These are phyloP conservation scores for Crithidia expoeki DNA, from an alignment of 208 protist species.

Conservation along the genomic window DNA sequence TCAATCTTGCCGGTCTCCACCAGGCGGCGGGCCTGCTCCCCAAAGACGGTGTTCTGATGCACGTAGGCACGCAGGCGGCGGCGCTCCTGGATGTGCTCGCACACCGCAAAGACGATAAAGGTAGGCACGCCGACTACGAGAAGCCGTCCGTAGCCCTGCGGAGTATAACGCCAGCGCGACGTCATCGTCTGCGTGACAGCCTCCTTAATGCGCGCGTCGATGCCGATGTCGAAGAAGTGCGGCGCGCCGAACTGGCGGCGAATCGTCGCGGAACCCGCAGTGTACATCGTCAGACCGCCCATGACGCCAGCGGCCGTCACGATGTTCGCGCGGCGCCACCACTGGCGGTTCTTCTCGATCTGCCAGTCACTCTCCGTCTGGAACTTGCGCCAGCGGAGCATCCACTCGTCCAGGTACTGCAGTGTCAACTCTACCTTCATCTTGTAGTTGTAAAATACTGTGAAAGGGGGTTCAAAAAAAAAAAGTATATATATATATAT, in stretches of 20 bases:
- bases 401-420: constrained; percentile 92
- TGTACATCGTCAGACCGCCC: constrained; percentile 65
- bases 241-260: constrained; percentile 80
- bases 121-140: constrained; percentile 76
- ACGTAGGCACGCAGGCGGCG: constrained; percentile 75
- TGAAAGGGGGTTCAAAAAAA: background rate
- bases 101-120: constrained; percentile 62
- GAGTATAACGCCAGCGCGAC: constrained; percentile 82
- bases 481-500: constrained; percentile 4
- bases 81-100: constrained; percentile 81
- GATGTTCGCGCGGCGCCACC: constrained; percentile 78
- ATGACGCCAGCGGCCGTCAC: constrained; percentile 48
- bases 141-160: constrained; percentile 83
- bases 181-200: constrained; percentile 58
- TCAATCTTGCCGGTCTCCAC: constrained; percentile 81
- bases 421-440: constrained; percentile 89
- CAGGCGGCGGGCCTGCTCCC: constrained; percentile 86
- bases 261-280: constrained; percentile 72
- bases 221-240: constrained; percentile 87
- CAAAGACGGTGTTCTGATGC: constrained; percentile 88
- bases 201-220: constrained; percentile 76
- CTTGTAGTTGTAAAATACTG: constrained; percentile 11
- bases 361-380: constrained; percentile 90
- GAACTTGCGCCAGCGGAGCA: constrained; percentile 91
- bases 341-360: constrained; percentile 88